These are phyloP conservation scores for Ambrosiella xylebori DNA, from an alignment of 2,329 filamentous ascomycete species.

Conservation along the genomic window DNA sequence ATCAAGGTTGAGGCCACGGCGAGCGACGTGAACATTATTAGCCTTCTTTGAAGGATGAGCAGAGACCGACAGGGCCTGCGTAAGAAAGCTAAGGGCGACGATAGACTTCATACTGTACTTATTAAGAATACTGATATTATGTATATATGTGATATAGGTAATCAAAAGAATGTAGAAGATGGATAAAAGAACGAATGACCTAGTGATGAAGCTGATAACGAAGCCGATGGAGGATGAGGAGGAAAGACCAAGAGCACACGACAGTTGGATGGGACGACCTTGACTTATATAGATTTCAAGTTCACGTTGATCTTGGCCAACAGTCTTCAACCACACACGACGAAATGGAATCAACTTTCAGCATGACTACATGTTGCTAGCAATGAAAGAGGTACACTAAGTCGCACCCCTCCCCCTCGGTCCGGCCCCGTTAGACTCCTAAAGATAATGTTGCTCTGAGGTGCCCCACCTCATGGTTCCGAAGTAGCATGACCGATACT, in stretches of 20 bases:
- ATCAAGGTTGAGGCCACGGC: conserved; percentile 20
- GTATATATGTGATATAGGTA: neutral
- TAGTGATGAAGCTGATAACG: neutral
- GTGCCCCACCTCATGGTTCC: too few species aligned
- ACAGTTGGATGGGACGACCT: neutral
- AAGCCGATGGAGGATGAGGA: conserved; percentile 9
- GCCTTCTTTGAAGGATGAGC: conserved; percentile 20
- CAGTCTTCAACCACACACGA: neutral
- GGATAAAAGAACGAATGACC: neutral
- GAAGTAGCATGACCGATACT: too few species aligned
- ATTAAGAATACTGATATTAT: neutral
- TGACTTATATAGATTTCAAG: neutral
- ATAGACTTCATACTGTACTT: conserved; percentile 20
- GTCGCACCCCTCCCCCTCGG: too few species aligned
- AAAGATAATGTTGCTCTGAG: too few species aligned
- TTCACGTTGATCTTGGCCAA: neutral
- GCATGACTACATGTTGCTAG: too few species aligned
- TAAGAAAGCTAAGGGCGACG: conserved; percentile 20
- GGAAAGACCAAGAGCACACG: neutral
- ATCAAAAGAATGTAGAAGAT: conserved; percentile 1
- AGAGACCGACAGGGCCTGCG: conserved; percentile 19
- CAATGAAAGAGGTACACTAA: too few species aligned
- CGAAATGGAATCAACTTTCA: too few species aligned
- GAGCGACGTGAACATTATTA: conserved; percentile 13
- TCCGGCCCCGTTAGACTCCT: too few species aligned